Base-by-base conservation (phyloP, 2,329 filamentous ascomycete species). In the Sclerotinia sclerotiorum region DNA sequence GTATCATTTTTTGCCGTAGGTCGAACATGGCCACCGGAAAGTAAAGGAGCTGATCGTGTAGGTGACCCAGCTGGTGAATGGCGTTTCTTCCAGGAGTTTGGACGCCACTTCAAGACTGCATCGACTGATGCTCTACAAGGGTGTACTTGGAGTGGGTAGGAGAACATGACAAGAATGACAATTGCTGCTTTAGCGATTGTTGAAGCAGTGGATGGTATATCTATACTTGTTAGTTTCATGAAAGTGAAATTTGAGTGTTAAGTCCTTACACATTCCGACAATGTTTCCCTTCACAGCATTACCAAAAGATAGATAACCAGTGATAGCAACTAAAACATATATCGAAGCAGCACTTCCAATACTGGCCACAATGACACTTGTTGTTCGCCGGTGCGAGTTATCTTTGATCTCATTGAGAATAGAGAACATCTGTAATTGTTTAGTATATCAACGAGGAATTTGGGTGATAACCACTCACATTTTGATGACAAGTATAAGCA, bases 401-500 rank as follows among this genome's bases (percentile, higher is more conserved):
- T 97, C 89, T 69, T 87, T 85, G 73, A 99, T 93, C 80, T 99
- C 95, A 76, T 99, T 99, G 56, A 99, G 82, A 73, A 99, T 97
- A 15, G 94, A 97, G 79, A 99, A 99, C 95, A 99, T 99, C 92
- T 95, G 73, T 1, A 19, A 11, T 29, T 67, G 73, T 81, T 70
- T 15, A 81, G 79, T 67, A 46, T 58, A 35, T 21, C 21, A 42
- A 17, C 4, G 13, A 7, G 1, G 27, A 5, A 7, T 19, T 21
- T 8, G 13, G 27, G 32, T 46, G 3, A 21, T 19, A 4, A 29
- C 32, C 58, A 51, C 87, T 73, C 81, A 95, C 92, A 78, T 99
- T 99, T 77, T 99, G 95, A 79, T 99, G 95, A 78, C 95, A 99
- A 1, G 95, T 99, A 79, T 98, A 99, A n/a, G 94, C 95, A 83